Conservation (phyloP, 2,329 filamentous ascomycete genomes). For the Calonectria pteridis region DNA sequence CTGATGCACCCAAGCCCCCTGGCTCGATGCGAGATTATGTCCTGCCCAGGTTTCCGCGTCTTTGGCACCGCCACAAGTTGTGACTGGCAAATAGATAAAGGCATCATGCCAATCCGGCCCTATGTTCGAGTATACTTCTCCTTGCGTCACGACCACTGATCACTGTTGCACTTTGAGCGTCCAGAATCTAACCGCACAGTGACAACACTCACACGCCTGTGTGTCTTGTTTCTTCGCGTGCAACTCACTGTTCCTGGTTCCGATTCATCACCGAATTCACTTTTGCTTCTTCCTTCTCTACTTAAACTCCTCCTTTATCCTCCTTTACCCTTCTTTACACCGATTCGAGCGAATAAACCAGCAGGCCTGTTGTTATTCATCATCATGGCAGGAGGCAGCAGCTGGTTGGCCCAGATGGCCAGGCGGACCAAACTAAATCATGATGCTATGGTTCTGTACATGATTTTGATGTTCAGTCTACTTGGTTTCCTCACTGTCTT, state of each 20-base stretch:
- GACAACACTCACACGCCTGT: conserved; percentile 30
- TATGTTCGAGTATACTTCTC: conserved; percentile 9
- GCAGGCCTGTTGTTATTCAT: not conserved
- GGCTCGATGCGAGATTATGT: not conserved
- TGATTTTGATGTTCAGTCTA: conserved; percentile 32
- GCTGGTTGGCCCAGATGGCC: conserved; percentile 40
- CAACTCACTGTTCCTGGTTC: conserved; percentile 16
- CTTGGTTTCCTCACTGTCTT: conserved; percentile 26
- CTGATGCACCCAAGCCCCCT: not conserved
- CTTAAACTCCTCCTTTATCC: not conserved
- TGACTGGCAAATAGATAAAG: conserved; percentile 18
- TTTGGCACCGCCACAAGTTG: not conserved
- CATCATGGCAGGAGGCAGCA: conserved; percentile 33
- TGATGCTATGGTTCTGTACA: conserved; percentile 41
- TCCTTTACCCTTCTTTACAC: not conserved
- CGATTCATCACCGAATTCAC: conserved; percentile 15
- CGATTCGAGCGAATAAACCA: not conserved
- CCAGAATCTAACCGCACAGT: conserved; percentile 28
- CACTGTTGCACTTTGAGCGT: conserved; percentile 31
- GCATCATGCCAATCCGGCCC: not conserved
- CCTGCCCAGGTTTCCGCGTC: not conserved
- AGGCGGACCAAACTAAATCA: conserved; percentile 42
- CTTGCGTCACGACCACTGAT: conserved; percentile 22
- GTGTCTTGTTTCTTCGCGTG: conserved; percentile 32
- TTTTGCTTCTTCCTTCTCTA: not conserved